Percentiles rank a stretch among this genome's conserved stretches.
Conservation (phyloP, 805 yeast species). For the Hagleromyces aurorensis region DNA sequence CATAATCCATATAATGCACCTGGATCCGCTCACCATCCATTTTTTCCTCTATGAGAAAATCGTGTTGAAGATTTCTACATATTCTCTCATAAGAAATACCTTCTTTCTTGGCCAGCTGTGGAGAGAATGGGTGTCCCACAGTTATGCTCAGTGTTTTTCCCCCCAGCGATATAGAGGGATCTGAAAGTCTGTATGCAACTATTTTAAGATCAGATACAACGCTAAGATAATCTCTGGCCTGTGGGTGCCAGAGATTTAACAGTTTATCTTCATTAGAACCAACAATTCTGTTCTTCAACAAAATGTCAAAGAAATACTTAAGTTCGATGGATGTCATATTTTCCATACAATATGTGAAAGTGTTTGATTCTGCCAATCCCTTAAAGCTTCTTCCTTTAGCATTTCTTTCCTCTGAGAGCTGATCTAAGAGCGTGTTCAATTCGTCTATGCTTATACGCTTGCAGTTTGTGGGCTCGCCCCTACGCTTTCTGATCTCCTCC, state of each 20-base stretch:
- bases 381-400: conserved; percentile 14
- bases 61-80: conserved; percentile 37
- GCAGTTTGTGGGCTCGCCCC: conserved; percentile 37
- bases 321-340: conserved; percentile 55
- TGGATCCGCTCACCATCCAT: conserved; percentile 89
- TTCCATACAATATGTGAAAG: conserved; percentile 44
- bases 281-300: conserved; percentile 54
- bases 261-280: conserved; percentile 53
- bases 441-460: conserved; percentile 39
- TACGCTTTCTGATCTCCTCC: conserved; percentile 38
- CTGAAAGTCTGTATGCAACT: conserved; percentile 51
- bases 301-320: conserved; percentile 58
- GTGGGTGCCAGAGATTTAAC: conserved; percentile 66
- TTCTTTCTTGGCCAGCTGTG: conserved; percentile 63
- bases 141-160: conserved; percentile 32
- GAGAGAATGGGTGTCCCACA: conserved; percentile 46
- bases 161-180: conserved; percentile 40
- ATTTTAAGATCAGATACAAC: conserved; percentile 56
- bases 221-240: conserved; percentile 55
- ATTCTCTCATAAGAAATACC: conserved; percentile 42
- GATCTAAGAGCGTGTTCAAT: conserved; percentile 42
- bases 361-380: conserved; percentile 20
- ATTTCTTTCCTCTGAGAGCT: conserved; percentile 30
- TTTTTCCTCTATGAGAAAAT: conserved; percentile 78
- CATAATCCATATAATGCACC: conserved; percentile 53